Percentiles rank a stretch among this genome's conserved stretches.
These are phyloP conservation scores for Geotrichum klebahnii DNA, from an alignment of 1,139 yeast species.

Conservation along the genomic window DNA sequence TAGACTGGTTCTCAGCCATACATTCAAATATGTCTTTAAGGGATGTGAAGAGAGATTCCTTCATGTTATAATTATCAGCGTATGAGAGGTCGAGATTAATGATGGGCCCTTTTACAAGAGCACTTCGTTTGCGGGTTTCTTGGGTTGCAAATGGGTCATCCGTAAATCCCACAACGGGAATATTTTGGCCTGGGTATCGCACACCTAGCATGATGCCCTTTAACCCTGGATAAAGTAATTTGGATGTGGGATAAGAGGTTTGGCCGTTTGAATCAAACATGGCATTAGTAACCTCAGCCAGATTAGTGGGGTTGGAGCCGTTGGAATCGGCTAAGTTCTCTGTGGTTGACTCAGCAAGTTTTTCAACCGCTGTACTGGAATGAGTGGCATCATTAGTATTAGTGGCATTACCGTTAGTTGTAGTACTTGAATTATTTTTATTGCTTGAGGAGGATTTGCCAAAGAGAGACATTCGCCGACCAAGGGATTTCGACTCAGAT, in stretches of 20 bases:
- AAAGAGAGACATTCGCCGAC: conserved; percentile 27
- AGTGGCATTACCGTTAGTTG: conserved; percentile 1
- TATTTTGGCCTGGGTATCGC: conserved; percentile 39
- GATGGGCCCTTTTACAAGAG: conserved; percentile 78
- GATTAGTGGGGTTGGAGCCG: neutral
- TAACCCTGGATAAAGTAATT: conserved; percentile 31
- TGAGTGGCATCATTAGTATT: neutral
- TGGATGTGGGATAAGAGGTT: conserved; percentile 6
- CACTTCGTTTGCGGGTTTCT: conserved; percentile 77
- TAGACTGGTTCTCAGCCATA: conserved; percentile 65
- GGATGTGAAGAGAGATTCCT: conserved; percentile 61
- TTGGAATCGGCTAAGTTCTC: conserved; percentile 16
- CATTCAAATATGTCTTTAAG: conserved; percentile 82
- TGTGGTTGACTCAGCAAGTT: conserved; percentile 1
- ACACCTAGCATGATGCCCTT: conserved; percentile 35
- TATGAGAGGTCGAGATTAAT: conserved; percentile 70
- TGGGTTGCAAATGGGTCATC: conserved; percentile 55
- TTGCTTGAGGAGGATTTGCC: too few species aligned
- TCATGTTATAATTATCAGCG: conserved; percentile 46
- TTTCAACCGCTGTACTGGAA: neutral
- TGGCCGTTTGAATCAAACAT: conserved; percentile 14
- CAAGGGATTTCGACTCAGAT: conserved; percentile 17
- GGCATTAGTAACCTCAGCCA: conserved; percentile 11
- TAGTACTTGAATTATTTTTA: too few species aligned
- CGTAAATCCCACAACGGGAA: conserved; percentile 48